These are phyloP conservation scores for Microdochium paspali DNA, from an alignment of 2,329 filamentous ascomycete species.

Conservation along the genomic window DNA sequence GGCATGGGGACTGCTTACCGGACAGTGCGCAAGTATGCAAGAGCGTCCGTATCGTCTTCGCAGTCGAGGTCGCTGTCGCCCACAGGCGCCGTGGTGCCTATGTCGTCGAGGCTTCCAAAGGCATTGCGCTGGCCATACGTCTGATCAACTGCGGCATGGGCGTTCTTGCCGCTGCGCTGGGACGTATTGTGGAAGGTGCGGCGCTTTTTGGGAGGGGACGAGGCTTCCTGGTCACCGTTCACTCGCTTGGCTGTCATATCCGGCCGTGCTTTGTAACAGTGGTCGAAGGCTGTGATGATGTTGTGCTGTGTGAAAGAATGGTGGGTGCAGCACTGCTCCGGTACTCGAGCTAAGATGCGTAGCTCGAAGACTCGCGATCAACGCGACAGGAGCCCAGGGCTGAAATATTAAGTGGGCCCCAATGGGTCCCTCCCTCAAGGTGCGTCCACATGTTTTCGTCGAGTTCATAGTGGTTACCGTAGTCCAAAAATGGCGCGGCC, in stretches of 20 bases:
- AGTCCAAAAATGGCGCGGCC: no score
- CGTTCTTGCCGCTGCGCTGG: slow-evolving; percentile 4
- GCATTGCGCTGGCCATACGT: slow-evolving; percentile 48
- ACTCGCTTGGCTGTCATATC: slow-evolving; percentile 15
- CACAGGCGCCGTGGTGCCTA: slow-evolving; percentile 17
- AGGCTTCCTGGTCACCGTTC: slow-evolving; percentile 10
- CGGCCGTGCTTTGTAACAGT: not conserved
- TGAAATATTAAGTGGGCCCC: no score
- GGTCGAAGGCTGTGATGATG: no score
- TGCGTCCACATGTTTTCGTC: no score
- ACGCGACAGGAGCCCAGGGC: no score
- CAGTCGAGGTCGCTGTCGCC: slow-evolving; percentile 40
- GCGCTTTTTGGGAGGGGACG: slow-evolving; percentile 10
- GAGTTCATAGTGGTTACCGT: no score
- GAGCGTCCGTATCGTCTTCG: slow-evolving; percentile 43
- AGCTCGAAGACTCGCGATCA: no score
- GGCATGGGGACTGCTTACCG: slow-evolving; percentile 32
- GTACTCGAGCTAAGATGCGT: no score
- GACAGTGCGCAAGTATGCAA: slow-evolving; percentile 51
- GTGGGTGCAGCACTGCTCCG: no score
- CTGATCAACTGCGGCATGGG: slow-evolving; percentile 27
- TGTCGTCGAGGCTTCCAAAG: slow-evolving; percentile 43
- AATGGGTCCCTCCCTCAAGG: no score
- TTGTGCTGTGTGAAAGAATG: no score
- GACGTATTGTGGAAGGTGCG: slow-evolving; percentile 4